Percentiles rank a stretch among this genome's conserved stretches.
Evolutionary conservation across 495 filamentous ascomycete genomes (phyloP).

Genomic region (Podospora tetraspora): DNA sequence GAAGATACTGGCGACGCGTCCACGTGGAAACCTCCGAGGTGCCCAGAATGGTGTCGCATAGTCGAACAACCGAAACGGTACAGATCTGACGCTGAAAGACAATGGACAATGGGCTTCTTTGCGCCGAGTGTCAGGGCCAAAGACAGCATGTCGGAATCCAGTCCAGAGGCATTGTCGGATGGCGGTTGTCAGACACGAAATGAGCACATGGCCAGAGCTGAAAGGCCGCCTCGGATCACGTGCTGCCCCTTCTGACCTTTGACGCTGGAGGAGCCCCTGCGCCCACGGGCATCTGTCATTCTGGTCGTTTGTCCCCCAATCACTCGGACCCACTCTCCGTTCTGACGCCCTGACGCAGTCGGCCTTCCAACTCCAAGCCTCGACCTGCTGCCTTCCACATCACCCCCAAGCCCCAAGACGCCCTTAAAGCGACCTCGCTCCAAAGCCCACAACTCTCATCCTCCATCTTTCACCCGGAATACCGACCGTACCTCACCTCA

Average conservation of each 20-base stretch:
- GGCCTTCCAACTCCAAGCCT: slow-evolving; percentile 20
- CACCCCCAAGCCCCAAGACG: slow-evolving; percentile 16
- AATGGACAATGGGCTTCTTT: slow-evolving; percentile 1
- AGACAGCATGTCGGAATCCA: background rate
- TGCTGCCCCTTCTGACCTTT: slow-evolving; percentile 12
- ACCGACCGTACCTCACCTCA: slow-evolving; percentile 9
- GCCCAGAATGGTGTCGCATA: background rate
- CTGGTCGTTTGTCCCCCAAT: slow-evolving; percentile 18
- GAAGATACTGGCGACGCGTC: background rate
- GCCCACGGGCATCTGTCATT: background rate
- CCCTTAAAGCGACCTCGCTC: slow-evolving; percentile 12
- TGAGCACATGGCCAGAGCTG: background rate
- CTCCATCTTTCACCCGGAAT: slow-evolving; percentile 18
- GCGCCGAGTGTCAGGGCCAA: background rate
- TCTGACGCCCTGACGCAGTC: slow-evolving; percentile 34
- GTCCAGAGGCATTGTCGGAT: background rate
- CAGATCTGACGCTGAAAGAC: background rate
- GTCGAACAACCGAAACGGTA: background rate
- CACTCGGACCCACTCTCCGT: slow-evolving; percentile 18
- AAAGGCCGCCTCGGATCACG: slow-evolving; percentile 11
- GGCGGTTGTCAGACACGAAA: background rate
- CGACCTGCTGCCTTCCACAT: slow-evolving; percentile 27
- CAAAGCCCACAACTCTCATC: slow-evolving; percentile 9
- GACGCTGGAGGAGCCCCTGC: background rate
- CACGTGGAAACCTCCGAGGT: background rate